Evolutionary conservation across 495 filamentous ascomycete genomes (phyloP).

Genomic region (Talaromyces nanjingensis): DNA sequence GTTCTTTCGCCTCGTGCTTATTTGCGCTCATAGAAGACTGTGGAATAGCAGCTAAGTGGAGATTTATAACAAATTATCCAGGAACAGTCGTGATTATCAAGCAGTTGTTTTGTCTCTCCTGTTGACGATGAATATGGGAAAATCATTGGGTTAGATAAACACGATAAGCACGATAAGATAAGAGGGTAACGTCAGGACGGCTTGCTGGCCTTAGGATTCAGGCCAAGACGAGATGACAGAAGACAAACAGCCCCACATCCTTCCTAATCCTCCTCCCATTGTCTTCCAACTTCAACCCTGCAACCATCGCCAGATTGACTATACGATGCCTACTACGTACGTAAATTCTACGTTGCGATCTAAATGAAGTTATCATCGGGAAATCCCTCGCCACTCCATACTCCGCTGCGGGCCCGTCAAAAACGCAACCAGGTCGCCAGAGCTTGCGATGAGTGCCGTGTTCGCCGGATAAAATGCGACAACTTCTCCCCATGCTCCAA

Average conservation of each 20-base stretch:
- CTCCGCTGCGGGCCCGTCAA: neutral
- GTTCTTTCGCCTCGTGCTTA: neutral
- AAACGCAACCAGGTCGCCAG: slow-evolving; percentile 25
- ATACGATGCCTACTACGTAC: neutral
- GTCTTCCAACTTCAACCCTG: neutral
- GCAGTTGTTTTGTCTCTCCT: neutral
- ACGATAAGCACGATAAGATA: neutral
- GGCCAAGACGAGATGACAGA: neutral
- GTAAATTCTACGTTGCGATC: neutral
- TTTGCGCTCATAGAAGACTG: neutral
- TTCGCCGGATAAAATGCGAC: slow-evolving; percentile 36
- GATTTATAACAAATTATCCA: neutral
- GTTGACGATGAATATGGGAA: neutral
- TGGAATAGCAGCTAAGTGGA: neutral
- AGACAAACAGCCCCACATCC: neutral
- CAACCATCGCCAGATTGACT: neutral
- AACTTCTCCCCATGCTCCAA: slow-evolving; percentile 31
- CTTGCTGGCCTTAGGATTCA: neutral
- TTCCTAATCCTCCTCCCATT: neutral
- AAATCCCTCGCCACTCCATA: neutral
- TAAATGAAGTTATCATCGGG: neutral
- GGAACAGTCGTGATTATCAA: neutral
- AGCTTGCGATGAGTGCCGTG: slow-evolving; percentile 38
- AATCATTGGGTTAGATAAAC: no score
- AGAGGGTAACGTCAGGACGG: neutral